A percentile compares a stretch with the other conserved stretches of the same genome.
phyloP scores from a whole-genome alignment of 176 grass and related monocot genomes.

The Lolium perenne region DNA sequence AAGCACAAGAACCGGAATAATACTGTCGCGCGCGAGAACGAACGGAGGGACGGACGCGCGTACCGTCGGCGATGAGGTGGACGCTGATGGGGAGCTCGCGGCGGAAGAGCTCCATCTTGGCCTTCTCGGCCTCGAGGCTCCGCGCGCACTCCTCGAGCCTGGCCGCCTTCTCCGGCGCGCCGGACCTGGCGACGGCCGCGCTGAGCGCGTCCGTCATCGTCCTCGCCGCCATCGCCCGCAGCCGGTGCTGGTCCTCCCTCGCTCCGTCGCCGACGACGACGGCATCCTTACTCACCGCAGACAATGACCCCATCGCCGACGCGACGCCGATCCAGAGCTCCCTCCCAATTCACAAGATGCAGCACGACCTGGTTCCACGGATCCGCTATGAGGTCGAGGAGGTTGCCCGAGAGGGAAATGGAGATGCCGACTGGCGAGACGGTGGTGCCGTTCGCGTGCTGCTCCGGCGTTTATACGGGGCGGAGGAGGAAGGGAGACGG shows the following conservation, averaged over 20 bases:
- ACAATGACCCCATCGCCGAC: slow-evolving; percentile 33
- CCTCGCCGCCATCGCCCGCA: slow-evolving; percentile 56
- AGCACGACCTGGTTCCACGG: too few species aligned
- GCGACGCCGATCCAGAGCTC: not conserved
- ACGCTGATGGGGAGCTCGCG: slow-evolving; percentile 92
- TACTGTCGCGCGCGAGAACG: too few species aligned
- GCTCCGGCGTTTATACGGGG: slow-evolving; percentile 48
- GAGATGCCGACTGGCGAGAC: not conserved
- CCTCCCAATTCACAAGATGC: too few species aligned
- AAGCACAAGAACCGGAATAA: too few species aligned
- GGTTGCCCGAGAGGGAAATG: not conserved
- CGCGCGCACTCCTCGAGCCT: slow-evolving; percentile 70
- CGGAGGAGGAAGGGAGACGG: not conserved
- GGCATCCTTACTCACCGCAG: slow-evolving; percentile 15
- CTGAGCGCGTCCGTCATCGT: slow-evolving; percentile 50
- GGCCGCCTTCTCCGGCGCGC: slow-evolving; percentile 38
- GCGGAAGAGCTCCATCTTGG: slow-evolving; percentile 86
- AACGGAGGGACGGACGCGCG: not conserved
- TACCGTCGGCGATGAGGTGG: slow-evolving; percentile 74
- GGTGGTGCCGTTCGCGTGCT: not conserved
- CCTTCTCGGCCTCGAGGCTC: slow-evolving; percentile 76
- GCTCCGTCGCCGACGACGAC: too few species aligned
- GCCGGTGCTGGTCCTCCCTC: not conserved
- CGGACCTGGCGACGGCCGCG: slow-evolving; percentile 12
- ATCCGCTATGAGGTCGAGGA: not conserved